Evolutionary conservation across 352 stramenopile genomes (phyloP).

Genomic region (Globisporangium perplexum): DNA sequence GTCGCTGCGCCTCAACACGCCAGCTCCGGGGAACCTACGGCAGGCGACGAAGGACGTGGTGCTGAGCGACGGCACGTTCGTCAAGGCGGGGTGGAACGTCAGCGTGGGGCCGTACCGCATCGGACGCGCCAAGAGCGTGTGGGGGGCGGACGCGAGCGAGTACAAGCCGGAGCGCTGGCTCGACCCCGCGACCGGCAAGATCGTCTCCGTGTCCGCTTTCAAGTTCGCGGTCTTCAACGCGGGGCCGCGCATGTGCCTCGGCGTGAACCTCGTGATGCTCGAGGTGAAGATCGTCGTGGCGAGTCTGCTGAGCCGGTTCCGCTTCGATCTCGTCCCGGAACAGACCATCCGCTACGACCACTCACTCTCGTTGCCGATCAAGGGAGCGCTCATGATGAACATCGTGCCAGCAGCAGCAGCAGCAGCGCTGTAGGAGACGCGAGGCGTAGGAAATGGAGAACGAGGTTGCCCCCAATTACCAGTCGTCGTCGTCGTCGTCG

Average conservation of each 20-base stretch:
- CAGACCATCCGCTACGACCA: conserved; percentile 11
- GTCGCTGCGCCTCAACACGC: conserved; percentile 24
- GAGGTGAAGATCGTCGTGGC: conserved; percentile 39
- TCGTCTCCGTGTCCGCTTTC: conserved; percentile 21
- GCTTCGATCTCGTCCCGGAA: conserved; percentile 12
- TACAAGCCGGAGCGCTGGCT: conserved; percentile 49
- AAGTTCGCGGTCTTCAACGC: conserved; percentile 41
- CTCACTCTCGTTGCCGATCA: conserved; percentile 10
- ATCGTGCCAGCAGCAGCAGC: background rate
- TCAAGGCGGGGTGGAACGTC: conserved; percentile 25
- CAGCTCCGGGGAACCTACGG: conserved; percentile 24
- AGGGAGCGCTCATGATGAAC: conserved; percentile 6
- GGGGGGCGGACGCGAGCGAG: conserved; percentile 32
- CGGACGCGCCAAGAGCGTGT: conserved; percentile 33
- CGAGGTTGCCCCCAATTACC: conserved; percentile 2
- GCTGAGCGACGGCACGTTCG: conserved; percentile 52
- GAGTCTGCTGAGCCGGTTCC: conserved; percentile 22
- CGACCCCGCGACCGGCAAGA: conserved; percentile 15
- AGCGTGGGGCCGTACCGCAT: conserved; percentile 34
- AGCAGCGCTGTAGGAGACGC: background rate
- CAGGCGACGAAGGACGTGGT: conserved; percentile 28
- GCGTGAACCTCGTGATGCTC: conserved; percentile 32
- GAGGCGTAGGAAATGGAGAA: background rate
- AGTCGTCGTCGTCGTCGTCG: conserved; percentile 14
- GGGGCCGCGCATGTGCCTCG: conserved; percentile 34